phyloP scores from a whole-genome alignment of 768 basidiomycete species.

The Phlebiopsis flavidoalba region DNA sequence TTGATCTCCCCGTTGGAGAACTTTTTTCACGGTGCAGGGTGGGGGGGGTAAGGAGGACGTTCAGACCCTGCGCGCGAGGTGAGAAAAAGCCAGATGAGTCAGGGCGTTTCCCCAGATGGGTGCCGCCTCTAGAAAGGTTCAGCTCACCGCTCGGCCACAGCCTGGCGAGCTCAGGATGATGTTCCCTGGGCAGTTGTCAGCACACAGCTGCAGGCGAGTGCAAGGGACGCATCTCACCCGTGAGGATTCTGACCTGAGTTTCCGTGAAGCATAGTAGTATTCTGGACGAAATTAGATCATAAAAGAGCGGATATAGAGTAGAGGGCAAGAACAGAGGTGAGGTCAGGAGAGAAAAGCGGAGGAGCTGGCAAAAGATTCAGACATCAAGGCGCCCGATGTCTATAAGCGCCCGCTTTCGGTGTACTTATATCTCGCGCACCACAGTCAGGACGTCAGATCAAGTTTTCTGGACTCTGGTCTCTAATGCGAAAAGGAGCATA shows the following conservation, averaged over 20 bases:
- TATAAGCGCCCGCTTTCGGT: neutral
- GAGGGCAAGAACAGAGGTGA: neutral
- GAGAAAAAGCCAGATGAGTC: slow-evolving; percentile 33
- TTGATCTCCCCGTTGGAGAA: slow-evolving; percentile 94
- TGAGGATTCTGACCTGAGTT: slow-evolving; percentile 73
- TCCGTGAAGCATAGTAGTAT: slow-evolving; percentile 68
- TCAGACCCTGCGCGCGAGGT: slow-evolving; percentile 70
- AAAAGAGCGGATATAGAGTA: slow-evolving; percentile 4
- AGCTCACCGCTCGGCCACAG: slow-evolving; percentile 96
- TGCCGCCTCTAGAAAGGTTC: slow-evolving; percentile 34
- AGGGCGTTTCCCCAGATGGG: slow-evolving; percentile 42
- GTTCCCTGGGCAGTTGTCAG: slow-evolving; percentile 60
- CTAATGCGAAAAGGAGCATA: too few species aligned
- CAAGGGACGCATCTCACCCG: slow-evolving; percentile 42
- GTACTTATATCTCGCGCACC: too few species aligned
- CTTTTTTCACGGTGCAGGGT: slow-evolving; percentile 57
- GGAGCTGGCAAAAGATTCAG: neutral
- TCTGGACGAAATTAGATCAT: slow-evolving; percentile 12
- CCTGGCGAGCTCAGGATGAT: slow-evolving; percentile 96
- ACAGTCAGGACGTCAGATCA: too few species aligned
- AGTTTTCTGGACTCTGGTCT: too few species aligned
- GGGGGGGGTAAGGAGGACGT: slow-evolving; percentile 80
- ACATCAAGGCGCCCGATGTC: neutral
- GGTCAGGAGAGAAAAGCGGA: neutral
- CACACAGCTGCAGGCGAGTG: slow-evolving; percentile 2